Evolutionary conservation across 805 yeast genomes (phyloP).

Genomic region (Isabelozyma gotoi): DNA sequence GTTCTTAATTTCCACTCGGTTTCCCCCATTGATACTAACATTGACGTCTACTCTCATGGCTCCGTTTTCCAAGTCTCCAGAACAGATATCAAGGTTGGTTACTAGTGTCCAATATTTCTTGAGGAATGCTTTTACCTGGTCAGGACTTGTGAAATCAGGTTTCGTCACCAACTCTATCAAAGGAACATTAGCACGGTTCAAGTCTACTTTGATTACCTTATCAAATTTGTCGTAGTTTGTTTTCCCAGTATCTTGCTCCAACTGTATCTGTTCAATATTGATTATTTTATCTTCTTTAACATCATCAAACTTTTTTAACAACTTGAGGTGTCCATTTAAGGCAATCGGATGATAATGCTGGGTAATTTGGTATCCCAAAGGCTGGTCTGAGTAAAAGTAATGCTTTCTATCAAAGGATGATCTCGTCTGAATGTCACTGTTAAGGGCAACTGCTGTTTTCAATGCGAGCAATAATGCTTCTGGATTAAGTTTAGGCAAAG

Average conservation of each 20-base stretch:
- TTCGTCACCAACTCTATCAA: constrained; percentile 87
- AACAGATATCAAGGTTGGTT: constrained; percentile 66
- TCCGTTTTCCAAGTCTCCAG: constrained; percentile 92
- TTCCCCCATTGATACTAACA: constrained; percentile 70
- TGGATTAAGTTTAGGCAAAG: constrained; percentile 79
- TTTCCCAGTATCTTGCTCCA: constrained; percentile 95
- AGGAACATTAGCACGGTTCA: constrained; percentile 83
- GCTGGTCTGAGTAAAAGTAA: constrained; percentile 95
- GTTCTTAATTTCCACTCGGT: constrained; percentile 87
- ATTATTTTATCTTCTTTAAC: constrained; percentile 48
- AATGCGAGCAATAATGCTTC: constrained; percentile 72
- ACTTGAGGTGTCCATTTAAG: constrained; percentile 54
- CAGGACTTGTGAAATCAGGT: constrained; percentile 73
- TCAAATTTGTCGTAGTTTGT: constrained; percentile 52
- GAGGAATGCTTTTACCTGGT: constrained; percentile 74
- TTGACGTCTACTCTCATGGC: constrained; percentile 95
- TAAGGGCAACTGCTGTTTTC: constrained; percentile 68
- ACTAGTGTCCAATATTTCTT: constrained; percentile 76
- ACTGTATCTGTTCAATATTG: constrained; percentile 74
- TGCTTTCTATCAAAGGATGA: constrained; percentile 91
- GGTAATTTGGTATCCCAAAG: constrained; percentile 92
- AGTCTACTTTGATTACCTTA: constrained; percentile 56
- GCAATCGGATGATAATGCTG: constrained; percentile 85
- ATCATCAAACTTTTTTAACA: constrained; percentile 55
- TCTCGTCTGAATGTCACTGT: constrained; percentile 51